Evolutionary conservation across 495 filamentous ascomycete genomes (phyloP), one percentile per base, ranked within the genome.

Genomic region (Polyplosphaeria fusca): DNA sequence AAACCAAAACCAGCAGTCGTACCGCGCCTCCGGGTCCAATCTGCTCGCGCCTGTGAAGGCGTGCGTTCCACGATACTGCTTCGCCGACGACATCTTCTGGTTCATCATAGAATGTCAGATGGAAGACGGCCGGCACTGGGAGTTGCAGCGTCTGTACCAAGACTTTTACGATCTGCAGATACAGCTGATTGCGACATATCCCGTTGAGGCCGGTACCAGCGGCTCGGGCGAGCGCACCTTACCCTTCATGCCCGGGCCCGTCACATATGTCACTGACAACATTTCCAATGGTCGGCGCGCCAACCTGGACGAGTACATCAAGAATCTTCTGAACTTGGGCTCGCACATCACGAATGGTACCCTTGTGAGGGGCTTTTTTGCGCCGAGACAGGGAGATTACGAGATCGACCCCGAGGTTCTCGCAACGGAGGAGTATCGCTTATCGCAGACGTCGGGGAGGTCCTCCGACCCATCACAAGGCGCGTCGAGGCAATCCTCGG

Each of bases 91-190:
- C 68, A 95, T 95, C 63, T 98, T 97, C 69, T 97, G 93, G 90
- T 98, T 96, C 68, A 87, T 95, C 47, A 89, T 98, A 52, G 92
- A 97, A 67, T 89, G 87, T 23, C 77, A 83, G 61, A 84, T 98
- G 74, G 91, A 95, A 60, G 91, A 96, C 68, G 91, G 90, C 32
- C 82, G 86, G 40, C 85, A 87, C 64, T 97, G 92, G 91, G 90
- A 94, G 67, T 73, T 98, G 39, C 89, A 88, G 45, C 82, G 93
- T 44, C 93, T 91, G 66, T 98, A 98, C 66, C 89, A 96, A 67
- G 94, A 98, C 69, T 98, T 98, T 68, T 98, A 97, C 71, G 93
- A 97, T 67, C 95, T 97, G 72, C 93, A 98, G 70, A 97, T 97
- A 68, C 85, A 88, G 16, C 85, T 98, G 4, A 77, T 98, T 40